Base-by-base conservation (phyloP, 2,329 filamentous ascomycete genomes). In the Penicillium paneum region DNA sequence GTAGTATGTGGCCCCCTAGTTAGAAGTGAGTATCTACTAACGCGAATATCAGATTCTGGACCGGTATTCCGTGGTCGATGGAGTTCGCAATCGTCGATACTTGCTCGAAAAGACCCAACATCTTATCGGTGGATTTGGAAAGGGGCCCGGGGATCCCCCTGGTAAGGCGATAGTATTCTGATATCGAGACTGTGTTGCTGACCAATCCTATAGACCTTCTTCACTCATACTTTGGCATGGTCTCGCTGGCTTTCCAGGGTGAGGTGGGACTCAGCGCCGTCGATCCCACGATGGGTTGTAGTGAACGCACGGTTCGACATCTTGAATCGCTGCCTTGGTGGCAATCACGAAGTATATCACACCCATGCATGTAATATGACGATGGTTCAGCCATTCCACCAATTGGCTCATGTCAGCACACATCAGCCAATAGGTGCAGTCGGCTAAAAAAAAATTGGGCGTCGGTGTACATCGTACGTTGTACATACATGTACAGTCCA, bases 21-120 rank as follows among this genome's bases (percentile, higher is more conserved):
- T 65, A 29, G 57, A 67, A 47, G 64, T 67, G 11, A 55, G 67
- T 49, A 2, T 28, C 29, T 26, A 59, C 41, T 65, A 29, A 58
- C 32, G n/a, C 29, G 47, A 50, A 39, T 60, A 61, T 3, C 58
- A 87, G 78, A 83, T 89, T 63, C 76, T 89, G 11, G 79, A 81
- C 29, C 74, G 81, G 52, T 72, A 79, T 12, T 70, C 80, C 1
- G 74, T 91, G n/a, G 73, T 91, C 28, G 79, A 87, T 54, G 71
- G 75, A 5, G 67, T 71, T 11, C 80, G 85, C 0, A 84, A 88
- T 41, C 83, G 90, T n/a, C 81, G 82, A 45, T 97, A 94, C 73
- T 78, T 99, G 12, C 80, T 97, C 10, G 84, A 89, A 47, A 87
- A 91, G 68, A 96, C 91, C 1, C 91, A 97, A 68, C 93, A 97